phyloP scores from a whole-genome alignment of 2,329 filamentous ascomycete species.

The Verticillium albo-atrum region DNA sequence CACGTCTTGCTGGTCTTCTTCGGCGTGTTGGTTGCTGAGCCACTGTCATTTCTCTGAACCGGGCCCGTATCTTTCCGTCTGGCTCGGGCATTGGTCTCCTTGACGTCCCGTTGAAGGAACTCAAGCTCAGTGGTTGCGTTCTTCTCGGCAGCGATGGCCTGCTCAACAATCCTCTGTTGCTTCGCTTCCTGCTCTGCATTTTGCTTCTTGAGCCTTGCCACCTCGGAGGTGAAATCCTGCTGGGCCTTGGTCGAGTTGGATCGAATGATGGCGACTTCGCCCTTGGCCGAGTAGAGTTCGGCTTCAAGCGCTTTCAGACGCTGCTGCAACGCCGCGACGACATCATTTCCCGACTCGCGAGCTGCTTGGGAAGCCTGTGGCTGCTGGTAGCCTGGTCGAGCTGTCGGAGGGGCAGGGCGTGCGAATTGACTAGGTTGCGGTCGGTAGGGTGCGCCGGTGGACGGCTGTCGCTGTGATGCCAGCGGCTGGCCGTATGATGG shows the following conservation, averaged over 20 bases:
- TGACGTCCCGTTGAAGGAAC: constrained; percentile 69
- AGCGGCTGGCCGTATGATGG: constrained; percentile 7
- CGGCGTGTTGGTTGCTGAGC: constrained; percentile 45
- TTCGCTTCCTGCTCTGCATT: constrained; percentile 61
- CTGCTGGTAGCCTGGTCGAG: constrained; percentile 25
- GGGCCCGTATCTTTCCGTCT: constrained; percentile 38
- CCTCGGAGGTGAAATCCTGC: constrained; percentile 58
- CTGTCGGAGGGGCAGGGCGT: constrained; percentile 25
- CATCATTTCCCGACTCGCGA: constrained; percentile 22
- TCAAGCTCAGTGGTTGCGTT: constrained; percentile 64
- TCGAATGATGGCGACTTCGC: constrained; percentile 72
- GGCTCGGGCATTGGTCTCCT: constrained; percentile 48
- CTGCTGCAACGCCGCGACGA: constrained; percentile 44
- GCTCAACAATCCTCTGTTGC: constrained; percentile 60
- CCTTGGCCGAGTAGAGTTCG: constrained; percentile 58
- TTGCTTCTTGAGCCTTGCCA: constrained; percentile 57
- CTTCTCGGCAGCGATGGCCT: constrained; percentile 59
- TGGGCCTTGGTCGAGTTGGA: constrained; percentile 60
- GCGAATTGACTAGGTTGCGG: constrained; percentile 36
- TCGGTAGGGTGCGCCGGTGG: constrained; percentile 17
- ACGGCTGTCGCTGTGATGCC: constrained; percentile 12
- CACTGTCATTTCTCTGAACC: constrained; percentile 10
- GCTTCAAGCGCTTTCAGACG: constrained; percentile 48
- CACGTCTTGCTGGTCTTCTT: constrained; percentile 53
- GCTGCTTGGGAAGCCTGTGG: constrained; percentile 21